Evolutionary conservation across 192 early-diverging fungal genomes (phyloP).

Genomic region (Podila epicladia): DNA sequence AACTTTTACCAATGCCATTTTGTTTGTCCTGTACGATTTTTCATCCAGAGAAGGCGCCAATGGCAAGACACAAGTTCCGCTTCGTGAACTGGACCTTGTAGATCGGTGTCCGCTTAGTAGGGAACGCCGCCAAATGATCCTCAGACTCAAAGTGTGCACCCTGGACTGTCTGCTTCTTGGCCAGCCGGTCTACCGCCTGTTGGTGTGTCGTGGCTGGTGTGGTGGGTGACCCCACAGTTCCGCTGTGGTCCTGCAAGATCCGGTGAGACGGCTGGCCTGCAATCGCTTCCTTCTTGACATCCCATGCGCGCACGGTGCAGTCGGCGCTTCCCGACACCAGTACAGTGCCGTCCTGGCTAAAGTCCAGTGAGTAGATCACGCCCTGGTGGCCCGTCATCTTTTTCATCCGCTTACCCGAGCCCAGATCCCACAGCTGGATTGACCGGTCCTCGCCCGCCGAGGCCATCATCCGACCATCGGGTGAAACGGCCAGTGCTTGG

Average conservation of each 20-base stretch:
- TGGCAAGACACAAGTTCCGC: constrained; percentile 86
- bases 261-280: constrained; percentile 17
- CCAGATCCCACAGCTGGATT: constrained; percentile 93
- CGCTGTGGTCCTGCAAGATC: constrained; percentile 32
- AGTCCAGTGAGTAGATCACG: constrained; percentile 84
- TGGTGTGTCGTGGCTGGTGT: neutral
- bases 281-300: constrained; percentile 69
- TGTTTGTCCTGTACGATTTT: neutral
- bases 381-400: constrained; percentile 87
- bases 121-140: constrained; percentile 77
- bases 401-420: constrained; percentile 83
- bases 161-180: constrained; percentile 55
- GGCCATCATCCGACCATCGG: constrained; percentile 91
- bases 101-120: constrained; percentile 93
- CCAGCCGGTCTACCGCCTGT: constrained; percentile 52
- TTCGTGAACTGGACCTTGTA: constrained; percentile 86
- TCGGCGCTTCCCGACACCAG: constrained; percentile 90
- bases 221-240: constrained; percentile 15
- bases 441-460: constrained; percentile 86
- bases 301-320: constrained; percentile 91
- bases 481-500: constrained; percentile 87
- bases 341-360: constrained; percentile 82
- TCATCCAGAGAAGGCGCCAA: constrained; percentile 74
- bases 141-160: constrained; percentile 51
- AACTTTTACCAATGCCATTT: neutral